Conservation (phyloP, 129 eudicot genomes). For the Sambucus nigra region DNA sequence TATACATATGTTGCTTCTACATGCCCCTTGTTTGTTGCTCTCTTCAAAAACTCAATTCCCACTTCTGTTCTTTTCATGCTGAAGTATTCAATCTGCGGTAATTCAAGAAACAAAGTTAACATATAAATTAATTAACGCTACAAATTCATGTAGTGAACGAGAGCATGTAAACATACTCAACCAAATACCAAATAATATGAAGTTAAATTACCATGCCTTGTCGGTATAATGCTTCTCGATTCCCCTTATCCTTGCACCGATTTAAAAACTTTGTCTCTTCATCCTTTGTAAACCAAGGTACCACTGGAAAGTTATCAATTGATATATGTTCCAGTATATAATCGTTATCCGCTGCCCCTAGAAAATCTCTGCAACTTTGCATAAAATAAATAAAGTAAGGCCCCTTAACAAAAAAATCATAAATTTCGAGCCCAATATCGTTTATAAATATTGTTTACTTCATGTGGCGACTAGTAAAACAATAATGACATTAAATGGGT, state of each 20-base stretch:
- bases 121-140: too few species aligned
- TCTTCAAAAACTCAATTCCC: constrained; percentile 33
- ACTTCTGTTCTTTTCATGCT: constrained; percentile 25
- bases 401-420: too few species aligned
- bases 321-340: constrained; percentile 33
- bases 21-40: constrained; percentile 35
- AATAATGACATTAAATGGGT: too few species aligned
- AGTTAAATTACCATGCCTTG: constrained; percentile 52
- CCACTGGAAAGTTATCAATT: constrained; percentile 33
- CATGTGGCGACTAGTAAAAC: too few species aligned
- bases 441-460: too few species aligned
- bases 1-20: constrained; percentile 39
- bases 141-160: too few species aligned
- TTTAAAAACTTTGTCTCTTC: constrained; percentile 28
- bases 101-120: too few species aligned
- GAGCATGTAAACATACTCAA: too few species aligned
- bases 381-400: too few species aligned
- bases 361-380: constrained; percentile 34
- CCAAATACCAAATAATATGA: too few species aligned
- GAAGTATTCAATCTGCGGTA: constrained; percentile 29
- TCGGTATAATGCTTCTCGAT: constrained; percentile 39
- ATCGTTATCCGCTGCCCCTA: constrained; percentile 37
- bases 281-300: constrained; percentile 28
- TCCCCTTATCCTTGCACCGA: constrained; percentile 30
- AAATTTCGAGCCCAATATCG: too few species aligned